Conservation (phyloP, 306 rosid genomes). For the Biancaea sappan region DNA sequence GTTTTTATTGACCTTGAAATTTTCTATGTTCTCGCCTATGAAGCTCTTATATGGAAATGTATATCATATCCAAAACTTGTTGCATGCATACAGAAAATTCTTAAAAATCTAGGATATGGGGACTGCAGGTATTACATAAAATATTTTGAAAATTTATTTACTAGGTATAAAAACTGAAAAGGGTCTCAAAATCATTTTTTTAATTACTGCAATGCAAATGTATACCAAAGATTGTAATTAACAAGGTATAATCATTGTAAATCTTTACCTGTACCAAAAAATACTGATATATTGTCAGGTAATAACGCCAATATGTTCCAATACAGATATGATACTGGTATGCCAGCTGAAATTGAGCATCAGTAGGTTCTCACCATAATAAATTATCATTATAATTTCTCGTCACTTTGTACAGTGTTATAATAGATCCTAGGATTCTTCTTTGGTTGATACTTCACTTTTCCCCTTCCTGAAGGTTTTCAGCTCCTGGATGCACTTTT, state of each 20-base stretch:
- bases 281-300: not conserved
- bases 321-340: not conserved
- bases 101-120: not conserved
- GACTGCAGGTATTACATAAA: not conserved
- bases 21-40: not conserved
- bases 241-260: no score
- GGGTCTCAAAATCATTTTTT: not conserved
- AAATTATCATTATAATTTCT: not conserved
- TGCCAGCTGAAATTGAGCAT: not conserved
- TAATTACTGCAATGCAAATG: not conserved
- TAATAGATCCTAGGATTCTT: constrained; percentile 22
- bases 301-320: not conserved
- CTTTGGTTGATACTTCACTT: constrained; percentile 17
- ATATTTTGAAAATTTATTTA: no score
- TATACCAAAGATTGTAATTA: not conserved
- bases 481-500: constrained; percentile 97
- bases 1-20: constrained; percentile 11
- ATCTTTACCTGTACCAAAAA: not conserved
- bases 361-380: not conserved
- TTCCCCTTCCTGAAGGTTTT: constrained; percentile 62
- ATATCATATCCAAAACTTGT: not conserved
- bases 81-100: not conserved
- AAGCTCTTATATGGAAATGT: not conserved
- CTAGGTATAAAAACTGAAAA: not conserved
- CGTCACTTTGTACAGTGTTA: not conserved